These are phyloP conservation scores for Lichenothelia convexa DNA, from an alignment of 495 filamentous ascomycete species.

Conservation along the genomic window DNA sequence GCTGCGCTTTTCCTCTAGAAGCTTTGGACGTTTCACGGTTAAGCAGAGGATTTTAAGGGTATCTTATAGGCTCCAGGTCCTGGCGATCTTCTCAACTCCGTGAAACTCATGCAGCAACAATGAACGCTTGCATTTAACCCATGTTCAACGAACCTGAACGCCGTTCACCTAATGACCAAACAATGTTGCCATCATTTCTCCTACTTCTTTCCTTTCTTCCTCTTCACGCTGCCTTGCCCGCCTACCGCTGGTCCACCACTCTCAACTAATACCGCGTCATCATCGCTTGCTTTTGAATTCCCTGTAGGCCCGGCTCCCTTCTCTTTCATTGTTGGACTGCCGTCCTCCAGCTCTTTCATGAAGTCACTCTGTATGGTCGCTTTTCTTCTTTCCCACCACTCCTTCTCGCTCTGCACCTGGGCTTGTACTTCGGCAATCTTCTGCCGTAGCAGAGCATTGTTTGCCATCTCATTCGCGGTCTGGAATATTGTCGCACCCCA, in stretches of 20 bases:
- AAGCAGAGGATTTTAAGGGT: too few relatives aligned
- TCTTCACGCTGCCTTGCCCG: constrained; percentile 25
- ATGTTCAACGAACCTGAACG: too few relatives aligned
- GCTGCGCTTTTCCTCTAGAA: too few relatives aligned
- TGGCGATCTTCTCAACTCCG: too few relatives aligned
- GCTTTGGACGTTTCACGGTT: too few relatives aligned
- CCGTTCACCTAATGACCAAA: too few relatives aligned
- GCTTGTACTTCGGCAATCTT: constrained; percentile 45
- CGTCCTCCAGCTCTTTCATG: constrained; percentile 58
- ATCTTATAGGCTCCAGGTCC: too few relatives aligned
- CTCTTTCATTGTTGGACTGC: neutral
- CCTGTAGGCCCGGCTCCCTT: constrained; percentile 9
- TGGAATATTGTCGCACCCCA: constrained; percentile 97
- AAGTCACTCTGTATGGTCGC: constrained; percentile 54
- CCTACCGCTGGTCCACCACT: constrained; percentile 34
- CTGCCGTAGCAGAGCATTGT: constrained; percentile 43
- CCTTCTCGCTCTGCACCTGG: constrained; percentile 50
- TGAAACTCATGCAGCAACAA: too few relatives aligned
- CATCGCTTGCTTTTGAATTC: constrained; percentile 39
- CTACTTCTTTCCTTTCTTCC: constrained; percentile 66
- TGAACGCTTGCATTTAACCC: too few relatives aligned
- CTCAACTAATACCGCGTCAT: constrained; percentile 75
- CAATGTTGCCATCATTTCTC: neutral
- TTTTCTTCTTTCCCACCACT: constrained; percentile 81
- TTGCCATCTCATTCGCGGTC: constrained; percentile 68